These are phyloP conservation scores for Aspergillus sp. DNA, from an alignment of 2,329 filamentous ascomycete species.

Conservation along the genomic window DNA sequence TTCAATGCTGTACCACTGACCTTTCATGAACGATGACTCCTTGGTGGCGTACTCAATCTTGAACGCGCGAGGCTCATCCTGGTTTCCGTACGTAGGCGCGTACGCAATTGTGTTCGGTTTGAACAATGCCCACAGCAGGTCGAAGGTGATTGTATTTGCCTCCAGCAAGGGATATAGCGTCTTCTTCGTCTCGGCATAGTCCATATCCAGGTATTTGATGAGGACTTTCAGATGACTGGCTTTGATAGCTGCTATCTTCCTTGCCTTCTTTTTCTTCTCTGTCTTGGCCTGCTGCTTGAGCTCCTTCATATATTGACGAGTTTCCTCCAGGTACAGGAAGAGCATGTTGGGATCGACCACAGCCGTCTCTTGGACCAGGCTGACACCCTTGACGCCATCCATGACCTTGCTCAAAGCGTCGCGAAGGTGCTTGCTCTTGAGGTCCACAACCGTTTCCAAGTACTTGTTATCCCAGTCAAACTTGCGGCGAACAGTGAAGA, in stretches of 20 bases:
- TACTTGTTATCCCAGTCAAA: constrained; percentile 88
- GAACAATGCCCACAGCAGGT: constrained; percentile 85
- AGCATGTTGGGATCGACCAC: constrained; percentile 72
- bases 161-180: constrained; percentile 79
- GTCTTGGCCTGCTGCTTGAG: constrained; percentile 70
- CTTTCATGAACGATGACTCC: constrained; percentile 69
- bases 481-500: constrained; percentile 80
- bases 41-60: constrained; percentile 78
- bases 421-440: constrained; percentile 80
- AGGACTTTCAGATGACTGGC: constrained; percentile 67
- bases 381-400: constrained; percentile 77
- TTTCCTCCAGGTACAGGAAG: constrained; percentile 77
- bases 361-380: constrained; percentile 78
- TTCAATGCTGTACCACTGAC: constrained; percentile 76
- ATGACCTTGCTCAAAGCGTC: constrained; percentile 73
- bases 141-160: constrained; percentile 84
- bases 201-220: constrained; percentile 76
- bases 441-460: constrained; percentile 73
- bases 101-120: constrained; percentile 84
- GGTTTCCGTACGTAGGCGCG: constrained; percentile 74
- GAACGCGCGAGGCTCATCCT: constrained; percentile 79
- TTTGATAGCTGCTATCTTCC: constrained; percentile 44
- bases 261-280: constrained; percentile 49
- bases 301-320: constrained; percentile 66
- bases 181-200: constrained; percentile 78